Evolutionary conservation across 2,329 filamentous ascomycete genomes (phyloP).

Genomic region (Fusarium begoniae): DNA sequence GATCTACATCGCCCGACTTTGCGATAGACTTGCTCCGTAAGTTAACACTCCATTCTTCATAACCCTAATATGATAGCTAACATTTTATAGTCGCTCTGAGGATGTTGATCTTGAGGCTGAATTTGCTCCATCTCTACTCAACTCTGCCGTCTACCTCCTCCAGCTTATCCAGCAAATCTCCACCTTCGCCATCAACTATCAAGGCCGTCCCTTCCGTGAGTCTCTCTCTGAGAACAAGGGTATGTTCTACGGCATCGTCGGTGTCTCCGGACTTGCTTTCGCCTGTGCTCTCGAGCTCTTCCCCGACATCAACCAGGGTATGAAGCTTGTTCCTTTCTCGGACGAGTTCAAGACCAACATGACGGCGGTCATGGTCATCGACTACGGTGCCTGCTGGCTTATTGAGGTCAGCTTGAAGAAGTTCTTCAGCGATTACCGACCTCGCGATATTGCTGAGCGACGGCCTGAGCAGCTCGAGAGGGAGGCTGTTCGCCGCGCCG

Average conservation of each 20-base stretch:
- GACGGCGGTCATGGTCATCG: constrained; percentile 83
- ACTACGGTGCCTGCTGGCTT: constrained; percentile 86
- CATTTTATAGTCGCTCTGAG: constrained; percentile 54
- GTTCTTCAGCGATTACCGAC: constrained; percentile 88
- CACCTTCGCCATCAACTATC: constrained; percentile 99
- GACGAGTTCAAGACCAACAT: constrained; percentile 89
- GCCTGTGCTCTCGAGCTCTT: constrained; percentile 94
- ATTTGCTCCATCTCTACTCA: constrained; percentile 91
- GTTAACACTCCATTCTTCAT: constrained; percentile 47
- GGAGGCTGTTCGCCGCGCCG: constrained; percentile 71
- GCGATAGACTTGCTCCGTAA: constrained; percentile 86
- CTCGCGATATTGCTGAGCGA: constrained; percentile 90
- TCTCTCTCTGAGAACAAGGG: constrained; percentile 93
- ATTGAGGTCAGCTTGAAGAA: constrained; percentile 88
- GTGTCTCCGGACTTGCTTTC: constrained; percentile 90
- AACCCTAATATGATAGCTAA: constrained; percentile 35
- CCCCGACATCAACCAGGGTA: constrained; percentile 91
- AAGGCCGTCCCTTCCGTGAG: constrained; percentile 97
- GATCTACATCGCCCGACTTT: constrained; percentile 92
- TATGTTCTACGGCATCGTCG: constrained; percentile 97
- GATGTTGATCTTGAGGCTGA: constrained; percentile 92
- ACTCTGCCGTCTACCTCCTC: constrained; percentile 95
- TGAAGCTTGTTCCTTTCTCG: constrained; percentile 91
- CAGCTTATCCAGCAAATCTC: constrained; percentile 99
- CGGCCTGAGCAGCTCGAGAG: constrained; percentile 85